A percentile compares a stretch with the other conserved stretches of the same genome.
phyloP scores from a whole-genome alignment of 352 stramenopile genomes.

The Phytophthora multivora region DNA sequence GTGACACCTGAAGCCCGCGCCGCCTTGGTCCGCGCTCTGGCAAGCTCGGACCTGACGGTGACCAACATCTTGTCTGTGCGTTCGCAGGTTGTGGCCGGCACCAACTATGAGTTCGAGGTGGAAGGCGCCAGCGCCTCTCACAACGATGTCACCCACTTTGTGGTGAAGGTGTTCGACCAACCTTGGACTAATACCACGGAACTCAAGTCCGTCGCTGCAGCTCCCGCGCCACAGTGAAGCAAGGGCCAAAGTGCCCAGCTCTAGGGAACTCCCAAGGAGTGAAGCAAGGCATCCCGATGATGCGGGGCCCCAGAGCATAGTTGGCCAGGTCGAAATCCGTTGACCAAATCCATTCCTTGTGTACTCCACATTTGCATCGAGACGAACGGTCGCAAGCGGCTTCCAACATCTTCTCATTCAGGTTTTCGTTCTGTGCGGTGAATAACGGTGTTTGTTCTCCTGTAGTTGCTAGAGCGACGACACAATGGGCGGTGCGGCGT shows the following conservation, averaged over 20 bases:
- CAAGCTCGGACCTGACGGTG: slow-evolving; percentile 27
- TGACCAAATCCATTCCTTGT: slow-evolving; percentile 22
- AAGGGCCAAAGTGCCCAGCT: no score
- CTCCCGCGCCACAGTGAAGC: slow-evolving; percentile 8
- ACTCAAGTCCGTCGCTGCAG: slow-evolving; percentile 26
- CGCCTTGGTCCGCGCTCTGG: slow-evolving; percentile 27
- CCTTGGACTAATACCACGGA: slow-evolving; percentile 37
- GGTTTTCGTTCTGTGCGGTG: background rate
- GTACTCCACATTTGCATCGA: slow-evolving; percentile 21
- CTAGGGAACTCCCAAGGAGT: no score
- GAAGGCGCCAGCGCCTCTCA: slow-evolving; percentile 34
- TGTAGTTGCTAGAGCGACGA: slow-evolving; percentile 1
- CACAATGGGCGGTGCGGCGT: slow-evolving; percentile 71
- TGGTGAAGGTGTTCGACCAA: slow-evolving; percentile 38
- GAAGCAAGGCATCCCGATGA: background rate
- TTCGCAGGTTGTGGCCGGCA: slow-evolving; percentile 44
- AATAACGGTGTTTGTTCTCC: background rate
- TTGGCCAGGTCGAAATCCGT: slow-evolving; percentile 7
- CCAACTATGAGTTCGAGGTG: slow-evolving; percentile 50
- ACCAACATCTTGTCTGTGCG: slow-evolving; percentile 32
- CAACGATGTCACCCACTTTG: slow-evolving; percentile 21
- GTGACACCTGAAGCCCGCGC: slow-evolving; percentile 29
- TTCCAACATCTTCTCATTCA: background rate
- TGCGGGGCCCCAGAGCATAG: background rate
- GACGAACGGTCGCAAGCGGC: slow-evolving; percentile 22